phyloP scores from a whole-genome alignment of 768 basidiomycete species.

The Hypholoma sublateritium region DNA sequence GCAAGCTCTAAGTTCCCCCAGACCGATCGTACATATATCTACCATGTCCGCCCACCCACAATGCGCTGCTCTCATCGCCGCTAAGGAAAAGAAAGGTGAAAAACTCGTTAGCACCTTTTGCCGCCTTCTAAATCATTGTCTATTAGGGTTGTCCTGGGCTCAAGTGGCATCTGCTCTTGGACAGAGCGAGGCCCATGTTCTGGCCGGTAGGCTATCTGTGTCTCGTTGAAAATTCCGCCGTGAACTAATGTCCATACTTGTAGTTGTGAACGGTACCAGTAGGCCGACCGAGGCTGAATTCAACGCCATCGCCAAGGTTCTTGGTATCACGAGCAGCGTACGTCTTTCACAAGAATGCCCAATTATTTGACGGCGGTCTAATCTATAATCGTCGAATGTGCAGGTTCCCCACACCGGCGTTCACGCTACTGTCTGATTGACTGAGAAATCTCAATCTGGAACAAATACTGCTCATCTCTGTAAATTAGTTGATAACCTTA shows the following conservation, averaged over 20 bases:
- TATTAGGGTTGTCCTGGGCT: conserved; percentile 45
- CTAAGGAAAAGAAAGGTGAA: conserved; percentile 50
- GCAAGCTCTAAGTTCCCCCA: neutral
- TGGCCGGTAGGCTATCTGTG: conserved; percentile 44
- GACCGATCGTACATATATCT: neutral
- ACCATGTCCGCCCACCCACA: conserved; percentile 52
- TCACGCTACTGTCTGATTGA: conserved; percentile 23
- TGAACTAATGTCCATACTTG: neutral
- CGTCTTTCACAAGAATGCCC: conserved; percentile 1
- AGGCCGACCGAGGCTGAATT: conserved; percentile 52
- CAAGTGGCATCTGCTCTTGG: conserved; percentile 48
- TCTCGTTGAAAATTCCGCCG: neutral
- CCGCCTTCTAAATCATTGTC: neutral
- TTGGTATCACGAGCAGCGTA: conserved; percentile 41
- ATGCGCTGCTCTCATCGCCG: conserved; percentile 58
- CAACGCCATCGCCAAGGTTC: conserved; percentile 39
- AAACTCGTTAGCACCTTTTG: neutral
- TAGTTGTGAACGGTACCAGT: conserved; percentile 48
- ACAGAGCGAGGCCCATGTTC: conserved; percentile 44
- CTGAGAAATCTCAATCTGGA: neutral
- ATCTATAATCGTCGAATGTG: neutral
- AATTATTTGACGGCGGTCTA: no score
- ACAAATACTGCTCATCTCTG: neutral
- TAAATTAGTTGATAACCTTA: neutral
- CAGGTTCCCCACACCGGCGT: conserved; percentile 29